These are phyloP conservation scores for Mycena venus DNA, from an alignment of 768 basidiomycete species.

Conservation along the genomic window DNA sequence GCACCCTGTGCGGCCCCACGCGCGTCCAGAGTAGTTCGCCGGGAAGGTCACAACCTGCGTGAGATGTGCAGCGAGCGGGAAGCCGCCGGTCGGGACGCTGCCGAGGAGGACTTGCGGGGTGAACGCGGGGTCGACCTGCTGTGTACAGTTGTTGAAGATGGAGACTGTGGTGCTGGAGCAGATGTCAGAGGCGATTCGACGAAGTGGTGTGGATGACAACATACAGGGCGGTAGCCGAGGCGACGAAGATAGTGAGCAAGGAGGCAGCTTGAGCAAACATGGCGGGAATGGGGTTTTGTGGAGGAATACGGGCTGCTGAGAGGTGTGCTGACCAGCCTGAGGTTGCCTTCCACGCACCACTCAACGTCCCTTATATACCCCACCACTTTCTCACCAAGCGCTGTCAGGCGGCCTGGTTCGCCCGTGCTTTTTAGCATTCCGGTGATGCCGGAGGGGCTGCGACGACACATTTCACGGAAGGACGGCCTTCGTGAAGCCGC, in stretches of 20 bases:
- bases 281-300: background rate
- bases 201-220: conserved; percentile 5
- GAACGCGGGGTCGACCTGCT: conserved; percentile 20
- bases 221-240: conserved; percentile 20
- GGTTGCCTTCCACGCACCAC: background rate
- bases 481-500: conserved; percentile 2
- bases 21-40: conserved; percentile 16
- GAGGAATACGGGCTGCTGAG: background rate
- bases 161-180: conserved; percentile 14
- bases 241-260: conserved; percentile 9
- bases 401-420: conserved; percentile 8
- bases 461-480: background rate
- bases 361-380: background rate
- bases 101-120: conserved; percentile 20
- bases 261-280: conserved; percentile 16
- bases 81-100: conserved; percentile 14
- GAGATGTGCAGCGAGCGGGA: conserved; percentile 16
- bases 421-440: background rate
- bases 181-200: conserved; percentile 1
- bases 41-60: conserved; percentile 13
- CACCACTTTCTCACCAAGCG: conserved; percentile 1
- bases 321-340: background rate
- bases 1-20: conserved; percentile 18
- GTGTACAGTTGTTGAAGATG: conserved; percentile 12
- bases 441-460: background rate